These are phyloP conservation scores for Calonectria pauciramosa DNA, from an alignment of 2,329 filamentous ascomycete species.

Conservation along the genomic window DNA sequence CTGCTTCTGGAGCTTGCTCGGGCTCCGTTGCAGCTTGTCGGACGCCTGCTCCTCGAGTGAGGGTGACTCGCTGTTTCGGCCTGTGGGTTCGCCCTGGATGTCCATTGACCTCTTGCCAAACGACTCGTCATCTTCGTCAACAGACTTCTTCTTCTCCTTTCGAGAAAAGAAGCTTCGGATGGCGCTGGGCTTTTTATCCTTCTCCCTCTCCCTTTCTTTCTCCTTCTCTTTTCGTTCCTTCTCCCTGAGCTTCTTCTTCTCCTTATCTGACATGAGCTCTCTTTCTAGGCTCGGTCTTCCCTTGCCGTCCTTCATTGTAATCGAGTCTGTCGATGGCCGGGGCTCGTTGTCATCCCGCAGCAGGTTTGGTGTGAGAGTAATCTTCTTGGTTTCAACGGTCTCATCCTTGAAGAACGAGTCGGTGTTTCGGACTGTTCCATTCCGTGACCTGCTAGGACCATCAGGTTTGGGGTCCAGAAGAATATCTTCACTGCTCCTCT, in stretches of 20 bases:
- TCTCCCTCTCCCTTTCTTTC: conserved; percentile 83
- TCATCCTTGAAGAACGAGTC: conserved; percentile 99
- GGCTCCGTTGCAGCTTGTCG: conserved; percentile 68
- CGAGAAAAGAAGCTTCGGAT: conserved; percentile 74
- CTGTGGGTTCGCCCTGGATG: conserved; percentile 54
- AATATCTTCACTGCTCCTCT: conserved; percentile 74
- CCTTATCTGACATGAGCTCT: conserved; percentile 68
- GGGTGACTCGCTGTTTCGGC: conserved; percentile 56
- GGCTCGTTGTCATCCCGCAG: conserved; percentile 82
- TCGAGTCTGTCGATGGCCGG: conserved; percentile 64
- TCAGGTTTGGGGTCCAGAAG: conserved; percentile 69
- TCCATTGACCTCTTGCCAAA: conserved; percentile 75
- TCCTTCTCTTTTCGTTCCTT: conserved; percentile 83
- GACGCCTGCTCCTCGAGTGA: conserved; percentile 58
- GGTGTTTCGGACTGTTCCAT: conserved; percentile 89
- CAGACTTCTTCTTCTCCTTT: conserved; percentile 70
- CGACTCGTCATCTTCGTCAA: conserved; percentile 71
- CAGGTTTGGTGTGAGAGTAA: conserved; percentile 93
- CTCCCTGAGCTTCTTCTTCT: conserved; percentile 81
- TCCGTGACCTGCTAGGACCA: conserved; percentile 76
- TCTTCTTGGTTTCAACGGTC: conserved; percentile 94
- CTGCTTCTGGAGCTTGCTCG: conserved; percentile 80
- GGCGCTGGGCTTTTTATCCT: conserved; percentile 71
- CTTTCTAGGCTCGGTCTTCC: conserved; percentile 81
- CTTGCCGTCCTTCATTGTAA: conserved; percentile 62